Conservation (phyloP, 208 protist species). For the Leishmania tropica region DNA sequence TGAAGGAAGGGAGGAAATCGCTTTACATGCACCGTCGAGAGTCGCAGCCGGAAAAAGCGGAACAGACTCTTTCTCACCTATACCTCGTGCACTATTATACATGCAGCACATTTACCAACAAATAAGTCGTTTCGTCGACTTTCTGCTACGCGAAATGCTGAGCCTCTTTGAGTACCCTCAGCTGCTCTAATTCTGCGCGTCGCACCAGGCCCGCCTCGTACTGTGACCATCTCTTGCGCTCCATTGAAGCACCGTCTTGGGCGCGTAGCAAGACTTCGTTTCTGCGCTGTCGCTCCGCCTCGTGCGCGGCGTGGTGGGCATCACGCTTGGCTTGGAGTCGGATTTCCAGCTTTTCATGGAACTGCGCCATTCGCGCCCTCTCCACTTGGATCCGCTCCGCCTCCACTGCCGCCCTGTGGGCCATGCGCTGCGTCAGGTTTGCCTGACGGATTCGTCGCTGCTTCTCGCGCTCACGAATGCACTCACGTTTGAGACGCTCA, state of each 20-base stretch:
- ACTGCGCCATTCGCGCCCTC: constrained; percentile 46
- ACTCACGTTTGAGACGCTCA: constrained; percentile 32
- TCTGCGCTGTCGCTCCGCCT: constrained; percentile 49
- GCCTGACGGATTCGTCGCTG: constrained; percentile 33
- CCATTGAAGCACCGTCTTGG: constrained; percentile 59
- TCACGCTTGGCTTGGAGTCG: constrained; percentile 39
- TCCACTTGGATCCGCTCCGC: constrained; percentile 35
- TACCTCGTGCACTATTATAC: background rate
- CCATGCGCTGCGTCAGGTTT: constrained; percentile 21
- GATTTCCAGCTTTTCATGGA: constrained; percentile 53
- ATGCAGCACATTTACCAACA: background rate
- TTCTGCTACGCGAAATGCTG: constrained; percentile 4
- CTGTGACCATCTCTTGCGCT: constrained; percentile 73
- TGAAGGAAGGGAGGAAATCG: background rate
- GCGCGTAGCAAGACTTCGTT: constrained; percentile 70
- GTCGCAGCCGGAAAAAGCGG: background rate
- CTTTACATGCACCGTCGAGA: background rate
- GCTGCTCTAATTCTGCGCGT: constrained; percentile 23
- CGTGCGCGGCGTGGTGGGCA: constrained; percentile 28
- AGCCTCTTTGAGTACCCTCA: constrained; percentile 15
- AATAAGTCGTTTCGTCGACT: background rate
- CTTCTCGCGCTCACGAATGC: constrained; percentile 39
- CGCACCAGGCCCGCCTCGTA: constrained; percentile 61
- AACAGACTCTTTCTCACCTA: background rate
- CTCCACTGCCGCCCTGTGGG: constrained; percentile 34